Percentiles rank a stretch among this genome's conserved stretches.
phyloP scores from a whole-genome alignment of 2,329 filamentous ascomycete species.

The Nigrospora sphaerica region DNA sequence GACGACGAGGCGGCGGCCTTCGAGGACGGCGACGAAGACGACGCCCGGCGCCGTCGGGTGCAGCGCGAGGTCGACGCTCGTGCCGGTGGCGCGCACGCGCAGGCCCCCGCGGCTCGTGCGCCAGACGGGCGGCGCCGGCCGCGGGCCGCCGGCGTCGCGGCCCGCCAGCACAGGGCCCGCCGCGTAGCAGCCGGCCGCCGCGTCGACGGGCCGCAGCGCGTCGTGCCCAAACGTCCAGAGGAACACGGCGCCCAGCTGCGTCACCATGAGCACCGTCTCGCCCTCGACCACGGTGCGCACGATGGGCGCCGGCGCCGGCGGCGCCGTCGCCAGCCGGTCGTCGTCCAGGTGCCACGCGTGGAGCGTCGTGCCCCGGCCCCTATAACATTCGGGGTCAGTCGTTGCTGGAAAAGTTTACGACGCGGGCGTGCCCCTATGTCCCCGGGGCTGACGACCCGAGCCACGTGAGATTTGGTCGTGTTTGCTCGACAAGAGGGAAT shows the following conservation, averaged over 20 bases:
- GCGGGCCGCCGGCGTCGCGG: not conserved
- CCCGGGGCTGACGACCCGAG: too few relatives aligned
- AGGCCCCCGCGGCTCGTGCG: not conserved
- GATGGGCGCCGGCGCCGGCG: slow-evolving; percentile 14
- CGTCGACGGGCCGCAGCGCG: slow-evolving; percentile 10
- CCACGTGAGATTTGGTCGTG: too few relatives aligned
- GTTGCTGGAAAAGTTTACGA: too few relatives aligned
- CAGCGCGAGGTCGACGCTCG: slow-evolving; percentile 21
- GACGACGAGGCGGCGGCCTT: slow-evolving; percentile 12
- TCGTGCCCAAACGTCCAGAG: slow-evolving; percentile 16
- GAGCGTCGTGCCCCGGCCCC: slow-evolving; percentile 13
- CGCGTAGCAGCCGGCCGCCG: slow-evolving; percentile 3
- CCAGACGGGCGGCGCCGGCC: not conserved
- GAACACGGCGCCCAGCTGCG: slow-evolving; percentile 15
- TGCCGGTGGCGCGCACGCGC: not conserved
- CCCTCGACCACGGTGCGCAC: slow-evolving; percentile 18
- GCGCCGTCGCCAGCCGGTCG: slow-evolving; percentile 10
- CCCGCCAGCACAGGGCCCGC: not conserved
- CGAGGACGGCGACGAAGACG: slow-evolving; percentile 19
- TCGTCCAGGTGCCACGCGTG: slow-evolving; percentile 22
- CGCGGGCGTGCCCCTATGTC: too few relatives aligned
- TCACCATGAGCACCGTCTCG: slow-evolving; percentile 17
- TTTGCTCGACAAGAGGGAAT: too few relatives aligned
- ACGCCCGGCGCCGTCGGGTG: slow-evolving; percentile 11
- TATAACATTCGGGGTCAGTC: too few relatives aligned